phyloP scores from a whole-genome alignment of 306 rosid species.

The Casuarina equisetifolia region DNA sequence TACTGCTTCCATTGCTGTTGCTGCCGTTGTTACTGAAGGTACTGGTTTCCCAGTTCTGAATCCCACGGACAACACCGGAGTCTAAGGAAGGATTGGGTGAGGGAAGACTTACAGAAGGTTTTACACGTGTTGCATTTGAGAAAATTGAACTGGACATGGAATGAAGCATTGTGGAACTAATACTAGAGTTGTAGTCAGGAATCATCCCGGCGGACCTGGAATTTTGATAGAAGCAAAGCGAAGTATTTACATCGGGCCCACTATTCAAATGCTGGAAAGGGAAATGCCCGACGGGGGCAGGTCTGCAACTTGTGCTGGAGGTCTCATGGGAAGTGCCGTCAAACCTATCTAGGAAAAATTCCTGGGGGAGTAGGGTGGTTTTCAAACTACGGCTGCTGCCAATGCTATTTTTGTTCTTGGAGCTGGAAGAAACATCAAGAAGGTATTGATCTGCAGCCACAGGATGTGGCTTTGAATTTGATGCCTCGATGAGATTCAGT shows the following conservation, averaged over 20 bases:
- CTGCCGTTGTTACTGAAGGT: slow-evolving; percentile 27
- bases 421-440: slow-evolving; percentile 37
- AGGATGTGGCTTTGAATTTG: slow-evolving; percentile 28
- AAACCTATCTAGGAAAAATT: slow-evolving; percentile 51
- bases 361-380: slow-evolving; percentile 32
- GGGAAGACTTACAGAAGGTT: slow-evolving; percentile 51
- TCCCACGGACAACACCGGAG: slow-evolving; percentile 37
- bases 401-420: slow-evolving; percentile 31
- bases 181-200: slow-evolving; percentile 40
- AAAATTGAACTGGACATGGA: slow-evolving; percentile 41
- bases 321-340: slow-evolving; percentile 33
- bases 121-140: slow-evolving; percentile 41
- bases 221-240: slow-evolving; percentile 51
- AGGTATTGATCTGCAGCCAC: slow-evolving; percentile 35
- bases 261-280: slow-evolving; percentile 54
- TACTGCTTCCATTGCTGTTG: slow-evolving; percentile 43
- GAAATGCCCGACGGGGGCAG: slow-evolving; percentile 50
- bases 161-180: slow-evolving; percentile 37
- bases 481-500: slow-evolving; percentile 33
- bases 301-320: slow-evolving; percentile 43
- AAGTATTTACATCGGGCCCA: slow-evolving; percentile 37
- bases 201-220: slow-evolving; percentile 42
- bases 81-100: slow-evolving; percentile 43
- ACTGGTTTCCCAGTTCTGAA: slow-evolving; percentile 53
- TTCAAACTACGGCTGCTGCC: slow-evolving; percentile 30